Conservation (phyloP, 768 basidiomycete species). For the Exsudoporus frostii region DNA sequence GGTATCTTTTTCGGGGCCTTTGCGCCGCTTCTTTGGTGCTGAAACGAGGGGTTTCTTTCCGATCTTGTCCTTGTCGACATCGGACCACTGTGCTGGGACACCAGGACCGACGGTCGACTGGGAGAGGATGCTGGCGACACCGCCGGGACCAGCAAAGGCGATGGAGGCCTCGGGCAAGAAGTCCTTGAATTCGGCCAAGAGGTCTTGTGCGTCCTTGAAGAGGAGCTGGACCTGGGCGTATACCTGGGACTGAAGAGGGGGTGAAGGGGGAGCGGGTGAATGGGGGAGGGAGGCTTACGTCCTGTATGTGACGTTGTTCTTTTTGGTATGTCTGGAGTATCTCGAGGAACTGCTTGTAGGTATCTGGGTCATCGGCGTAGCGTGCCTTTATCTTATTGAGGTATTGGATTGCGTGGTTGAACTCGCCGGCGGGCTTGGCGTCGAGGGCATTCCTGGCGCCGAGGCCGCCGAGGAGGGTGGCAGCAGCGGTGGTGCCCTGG, state of each 20-base stretch:
- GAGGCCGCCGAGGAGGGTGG: conserved; percentile 62
- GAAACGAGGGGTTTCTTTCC: conserved; percentile 42
- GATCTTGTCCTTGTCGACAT: conserved; percentile 37
- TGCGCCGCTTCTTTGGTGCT: conserved; percentile 57
- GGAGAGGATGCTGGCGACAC: conserved; percentile 48
- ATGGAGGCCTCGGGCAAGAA: conserved; percentile 69
- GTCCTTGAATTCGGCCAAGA: conserved; percentile 77
- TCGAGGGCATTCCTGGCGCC: conserved; percentile 48
- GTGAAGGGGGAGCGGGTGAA: not conserved
- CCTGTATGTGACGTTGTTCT: conserved; percentile 69
- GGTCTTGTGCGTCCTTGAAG: conserved; percentile 78
- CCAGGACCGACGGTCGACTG: conserved; percentile 41
- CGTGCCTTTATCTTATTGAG: conserved; percentile 98
- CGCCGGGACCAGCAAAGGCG: conserved; percentile 38
- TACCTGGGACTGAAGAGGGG: conserved; percentile 56
- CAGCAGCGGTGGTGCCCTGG: conserved; percentile 58
- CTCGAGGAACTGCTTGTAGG: conserved; percentile 87
- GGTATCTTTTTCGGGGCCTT: conserved; percentile 62
- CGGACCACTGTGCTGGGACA: conserved; percentile 40
- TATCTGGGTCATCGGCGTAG: conserved; percentile 85
- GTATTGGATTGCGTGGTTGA: conserved; percentile 94
- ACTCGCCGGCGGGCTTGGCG: conserved; percentile 61
- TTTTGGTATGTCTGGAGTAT: conserved; percentile 86
- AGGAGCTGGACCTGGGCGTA: conserved; percentile 76
- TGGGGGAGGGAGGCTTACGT: conserved; percentile 46